Base-by-base conservation (phyloP, 306 rosid species). In the Malus fusca region DNA sequence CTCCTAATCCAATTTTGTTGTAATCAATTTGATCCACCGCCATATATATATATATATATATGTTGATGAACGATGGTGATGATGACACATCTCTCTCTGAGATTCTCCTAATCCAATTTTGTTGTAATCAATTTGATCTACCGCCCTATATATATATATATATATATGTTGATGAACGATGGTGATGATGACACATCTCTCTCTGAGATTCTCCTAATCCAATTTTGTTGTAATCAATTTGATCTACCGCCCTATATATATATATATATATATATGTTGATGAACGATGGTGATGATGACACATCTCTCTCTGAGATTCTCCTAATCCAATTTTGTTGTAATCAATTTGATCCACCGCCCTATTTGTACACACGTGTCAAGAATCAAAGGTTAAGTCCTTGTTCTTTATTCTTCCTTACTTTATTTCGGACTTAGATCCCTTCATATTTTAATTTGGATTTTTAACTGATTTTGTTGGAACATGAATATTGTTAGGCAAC, bases 271-370 rank as follows among this genome's bases (percentile, higher is more conserved):
- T 31, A 33, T 33, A 1, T 31, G 7, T 33, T 33, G 35, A 33
- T 35, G 37, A 35, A 35, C 37, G 37, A 35, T 35, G 9, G 8
- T 33, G 35, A 14, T 14, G 6, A 37, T 31, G 62, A 56, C 12
- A 12, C 30, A 1, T 28, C 5, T 6, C 8, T 43, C 64, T 42
- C 2, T 15, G 55, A 48, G 76, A 58, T 59, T 17, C 44, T 61
- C 37, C 37, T 66, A 66, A 35, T 66, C 17, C 11, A 35, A 4
- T 35, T 13, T 14, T 37, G n/a, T 19, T 71, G 37, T 42, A 10
- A 23, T 5, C 52, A 3, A 28, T 14, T 42, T 42, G 68, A 73
- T 73, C 77, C 77, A 73, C 68, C 77, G 77, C 58, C 68, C 58
- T 3, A 0, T 8, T 33, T 11, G 3, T 35, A 42, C 13, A 73